Evolutionary conservation across 345 rosid species (phyloP).

Genomic region (Lumnitzera racemosa): DNA sequence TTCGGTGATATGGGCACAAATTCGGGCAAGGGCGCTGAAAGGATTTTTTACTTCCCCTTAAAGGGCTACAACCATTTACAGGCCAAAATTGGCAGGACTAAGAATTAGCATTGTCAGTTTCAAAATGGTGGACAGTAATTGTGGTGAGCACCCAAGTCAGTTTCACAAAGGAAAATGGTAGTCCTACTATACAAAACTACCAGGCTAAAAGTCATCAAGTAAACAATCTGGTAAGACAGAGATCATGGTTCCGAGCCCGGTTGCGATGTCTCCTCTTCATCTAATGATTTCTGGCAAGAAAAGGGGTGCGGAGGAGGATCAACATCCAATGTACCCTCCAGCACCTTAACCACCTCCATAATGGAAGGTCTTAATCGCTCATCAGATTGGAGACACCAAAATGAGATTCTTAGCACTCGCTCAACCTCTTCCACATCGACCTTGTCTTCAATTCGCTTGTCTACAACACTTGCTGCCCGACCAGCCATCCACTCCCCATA

Average conservation of each 20-base stretch:
- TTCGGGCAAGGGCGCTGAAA: no score
- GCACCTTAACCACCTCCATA: conserved; percentile 72
- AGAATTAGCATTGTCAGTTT: no score
- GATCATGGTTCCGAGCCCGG: conserved; percentile 22
- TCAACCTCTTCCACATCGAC: conserved; percentile 50
- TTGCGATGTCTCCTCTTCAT: conserved; percentile 28
- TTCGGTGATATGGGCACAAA: no score
- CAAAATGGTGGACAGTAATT: no score
- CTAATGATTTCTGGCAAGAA: conserved; percentile 16
- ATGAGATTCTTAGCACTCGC: conserved; percentile 51
- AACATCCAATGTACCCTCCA: conserved; percentile 66
- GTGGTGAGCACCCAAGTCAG: no score
- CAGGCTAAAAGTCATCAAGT: no score
- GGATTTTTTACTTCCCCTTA: no score
- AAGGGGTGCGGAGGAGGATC: conserved; percentile 74
- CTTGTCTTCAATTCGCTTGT: conserved; percentile 31
- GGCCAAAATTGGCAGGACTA: no score
- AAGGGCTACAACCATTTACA: no score
- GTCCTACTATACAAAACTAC: no score
- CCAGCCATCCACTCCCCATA: conserved; percentile 58
- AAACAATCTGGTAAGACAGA: no score
- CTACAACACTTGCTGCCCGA: conserved; percentile 33
- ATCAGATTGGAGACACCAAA: conserved; percentile 74
- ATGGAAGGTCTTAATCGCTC: conserved; percentile 65
- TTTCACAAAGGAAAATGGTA: no score